These are phyloP conservation scores for Linderniella brevidens DNA, from an alignment of 257 asterid genomes.

Conservation along the genomic window DNA sequence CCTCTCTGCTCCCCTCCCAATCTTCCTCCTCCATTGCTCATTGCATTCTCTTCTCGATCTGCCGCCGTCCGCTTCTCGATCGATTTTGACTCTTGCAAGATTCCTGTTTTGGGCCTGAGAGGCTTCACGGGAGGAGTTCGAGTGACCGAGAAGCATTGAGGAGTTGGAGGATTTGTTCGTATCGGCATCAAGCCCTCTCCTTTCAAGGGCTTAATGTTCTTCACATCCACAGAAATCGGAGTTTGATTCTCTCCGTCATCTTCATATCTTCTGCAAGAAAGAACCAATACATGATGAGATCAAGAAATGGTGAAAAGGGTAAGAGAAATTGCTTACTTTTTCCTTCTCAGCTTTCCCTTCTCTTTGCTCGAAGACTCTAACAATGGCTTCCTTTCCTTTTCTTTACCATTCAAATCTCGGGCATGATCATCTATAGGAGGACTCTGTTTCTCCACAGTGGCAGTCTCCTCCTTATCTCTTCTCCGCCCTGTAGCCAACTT, in stretches of 20 bases:
- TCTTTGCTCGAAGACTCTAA: slow-evolving; percentile 30
- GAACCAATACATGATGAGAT: background rate
- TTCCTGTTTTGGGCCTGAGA: background rate
- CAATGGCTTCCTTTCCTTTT: slow-evolving; percentile 65
- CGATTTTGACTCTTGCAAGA: too few species aligned
- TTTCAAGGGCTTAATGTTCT: slow-evolving; percentile 26
- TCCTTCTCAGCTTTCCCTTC: slow-evolving; percentile 45
- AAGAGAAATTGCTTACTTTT: slow-evolving; percentile 26
- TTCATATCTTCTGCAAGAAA: slow-evolving; percentile 29
- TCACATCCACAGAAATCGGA: slow-evolving; percentile 43
- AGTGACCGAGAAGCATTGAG: slow-evolving; percentile 74
- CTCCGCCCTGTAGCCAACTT: slow-evolving; percentile 43
- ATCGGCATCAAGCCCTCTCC: slow-evolving; percentile 24
- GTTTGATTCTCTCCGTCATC: slow-evolving; percentile 63
- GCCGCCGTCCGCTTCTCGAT: too few species aligned
- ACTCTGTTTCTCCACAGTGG: slow-evolving; percentile 10
- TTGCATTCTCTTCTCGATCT: slow-evolving; percentile 47
- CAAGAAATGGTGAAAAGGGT: background rate
- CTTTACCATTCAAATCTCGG: slow-evolving; percentile 17
- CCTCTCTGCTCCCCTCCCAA: slow-evolving; percentile 19
- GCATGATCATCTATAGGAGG: slow-evolving; percentile 3
- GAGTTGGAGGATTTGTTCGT: slow-evolving; percentile 88
- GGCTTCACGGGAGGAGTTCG: slow-evolving; percentile 12
- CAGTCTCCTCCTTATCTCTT: slow-evolving; percentile 19
- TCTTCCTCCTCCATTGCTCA: slow-evolving; percentile 30